Percentiles rank a stretch among this genome's conserved stretches.
phyloP scores from a whole-genome alignment of 768 basidiomycete species.

The Xanthoconium stramineum region DNA sequence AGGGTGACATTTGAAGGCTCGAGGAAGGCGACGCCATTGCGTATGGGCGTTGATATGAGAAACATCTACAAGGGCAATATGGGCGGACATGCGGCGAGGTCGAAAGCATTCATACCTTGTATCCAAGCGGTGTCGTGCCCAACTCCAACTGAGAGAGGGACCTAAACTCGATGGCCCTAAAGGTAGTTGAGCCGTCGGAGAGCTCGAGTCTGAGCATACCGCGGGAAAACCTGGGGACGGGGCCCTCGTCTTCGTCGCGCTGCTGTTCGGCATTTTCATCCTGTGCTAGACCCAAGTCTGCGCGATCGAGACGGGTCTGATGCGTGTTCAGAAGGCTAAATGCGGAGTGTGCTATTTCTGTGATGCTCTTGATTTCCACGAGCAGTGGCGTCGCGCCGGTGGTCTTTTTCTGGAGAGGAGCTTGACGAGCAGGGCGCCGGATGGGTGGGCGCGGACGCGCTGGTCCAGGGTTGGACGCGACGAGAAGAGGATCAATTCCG shows the following conservation, averaged over 20 bases:
- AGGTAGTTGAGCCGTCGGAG: constrained; percentile 66
- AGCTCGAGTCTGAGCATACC: constrained; percentile 75
- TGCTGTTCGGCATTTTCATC: constrained; percentile 45
- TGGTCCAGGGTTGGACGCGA: constrained; percentile 9
- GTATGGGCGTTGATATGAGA: constrained; percentile 64
- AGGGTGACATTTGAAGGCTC: constrained; percentile 64
- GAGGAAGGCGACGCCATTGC: constrained; percentile 72
- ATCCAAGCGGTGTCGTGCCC: constrained; percentile 76
- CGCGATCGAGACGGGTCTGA: constrained; percentile 59
- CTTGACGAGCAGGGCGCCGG: constrained; percentile 2
- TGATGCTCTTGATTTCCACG: constrained; percentile 74
- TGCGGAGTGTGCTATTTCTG: constrained; percentile 82
- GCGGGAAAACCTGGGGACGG: constrained; percentile 78
- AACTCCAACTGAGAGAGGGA: constrained; percentile 62
- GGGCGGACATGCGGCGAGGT: not conserved
- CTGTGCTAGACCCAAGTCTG: constrained; percentile 40
- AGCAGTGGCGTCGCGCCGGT: constrained; percentile 50
- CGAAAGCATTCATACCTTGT: constrained; percentile 53
- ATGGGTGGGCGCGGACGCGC: constrained; percentile 4
- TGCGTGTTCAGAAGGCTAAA: constrained; percentile 72
- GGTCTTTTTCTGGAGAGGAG: constrained; percentile 18
- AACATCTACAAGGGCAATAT: constrained; percentile 46
- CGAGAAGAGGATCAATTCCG: constrained; percentile 44
- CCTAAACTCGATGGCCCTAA: constrained; percentile 80
- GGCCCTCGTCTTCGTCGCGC: constrained; percentile 59